Evolutionary conservation across 2,329 filamentous ascomycete genomes (phyloP).

Genomic region (Cladosporium sp.): DNA sequence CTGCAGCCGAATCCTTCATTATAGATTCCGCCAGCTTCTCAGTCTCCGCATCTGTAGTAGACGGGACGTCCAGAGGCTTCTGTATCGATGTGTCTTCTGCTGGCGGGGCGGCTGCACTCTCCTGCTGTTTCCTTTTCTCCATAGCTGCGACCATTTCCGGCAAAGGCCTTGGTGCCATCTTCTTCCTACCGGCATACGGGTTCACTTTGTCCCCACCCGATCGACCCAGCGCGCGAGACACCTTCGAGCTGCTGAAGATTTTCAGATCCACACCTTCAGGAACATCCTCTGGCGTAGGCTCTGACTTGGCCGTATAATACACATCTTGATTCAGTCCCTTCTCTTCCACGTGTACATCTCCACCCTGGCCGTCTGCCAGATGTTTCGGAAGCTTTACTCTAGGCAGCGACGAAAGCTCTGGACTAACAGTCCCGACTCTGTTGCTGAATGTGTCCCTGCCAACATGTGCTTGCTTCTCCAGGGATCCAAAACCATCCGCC

Average conservation of each 20-base stretch:
- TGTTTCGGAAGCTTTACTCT: conserved; percentile 57
- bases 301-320: conserved; percentile 43
- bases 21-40: conserved; percentile 39
- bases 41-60: conserved; percentile 36
- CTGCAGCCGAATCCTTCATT: conserved; percentile 36
- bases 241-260: conserved; percentile 61
- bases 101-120: background rate
- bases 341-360: conserved; percentile 43
- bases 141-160: conserved; percentile 37
- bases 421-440: conserved; percentile 48
- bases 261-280: conserved; percentile 61
- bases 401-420: conserved; percentile 55
- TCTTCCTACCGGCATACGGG: conserved; percentile 34
- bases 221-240: conserved; percentile 55
- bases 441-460: conserved; percentile 55
- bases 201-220: conserved; percentile 38
- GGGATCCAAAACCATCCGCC: background rate
- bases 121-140: conserved; percentile 27
- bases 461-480: background rate
- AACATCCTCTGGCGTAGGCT: conserved; percentile 41
- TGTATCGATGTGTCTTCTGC: background rate
- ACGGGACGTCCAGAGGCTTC: background rate
- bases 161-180: conserved; percentile 33
- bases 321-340: conserved; percentile 56
- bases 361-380: conserved; percentile 48